These are phyloP conservation scores for Suhomyces xylopsoci DNA, from an alignment of 805 yeast species.

Conservation along the genomic window DNA sequence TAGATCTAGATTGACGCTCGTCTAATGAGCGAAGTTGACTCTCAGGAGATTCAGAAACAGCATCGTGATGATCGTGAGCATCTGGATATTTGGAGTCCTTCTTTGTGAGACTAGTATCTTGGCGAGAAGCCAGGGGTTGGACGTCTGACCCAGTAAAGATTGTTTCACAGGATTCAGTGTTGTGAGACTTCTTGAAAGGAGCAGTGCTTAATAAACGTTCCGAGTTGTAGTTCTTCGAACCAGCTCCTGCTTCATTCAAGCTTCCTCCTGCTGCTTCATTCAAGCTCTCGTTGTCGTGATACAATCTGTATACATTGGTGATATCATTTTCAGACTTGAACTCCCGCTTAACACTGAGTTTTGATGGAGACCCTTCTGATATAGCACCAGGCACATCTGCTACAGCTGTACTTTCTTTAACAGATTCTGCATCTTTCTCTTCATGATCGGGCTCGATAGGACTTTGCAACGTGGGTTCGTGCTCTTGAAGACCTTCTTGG, in stretches of 20 bases:
- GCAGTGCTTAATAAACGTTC: not conserved
- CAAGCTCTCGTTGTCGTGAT: not conserved
- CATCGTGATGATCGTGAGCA: not conserved
- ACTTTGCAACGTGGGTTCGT: not conserved
- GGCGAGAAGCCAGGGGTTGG: not conserved
- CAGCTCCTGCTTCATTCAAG: not conserved
- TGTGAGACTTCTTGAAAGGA: not conserved
- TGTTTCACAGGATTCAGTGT: not conserved
- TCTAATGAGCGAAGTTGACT: not conserved
- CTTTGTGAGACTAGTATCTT: not conserved
- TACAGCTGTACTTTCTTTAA: not conserved
- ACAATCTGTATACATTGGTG: not conserved
- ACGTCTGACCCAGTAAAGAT: not conserved
- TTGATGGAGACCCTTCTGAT: not conserved
- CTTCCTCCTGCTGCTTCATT: not conserved
- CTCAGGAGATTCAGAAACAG: not conserved
- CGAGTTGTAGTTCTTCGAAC: not conserved
- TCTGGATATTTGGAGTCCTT: not conserved
- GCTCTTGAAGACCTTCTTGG: not conserved
- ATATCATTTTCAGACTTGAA: not conserved
- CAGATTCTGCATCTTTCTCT: not conserved
- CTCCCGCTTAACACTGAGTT: not conserved
- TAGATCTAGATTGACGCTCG: not conserved
- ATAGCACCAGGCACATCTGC: not conserved
- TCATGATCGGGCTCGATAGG: not conserved